Percentiles rank a stretch among this genome's conserved stretches.
These are phyloP conservation scores for Pisolithus orientalis DNA, from an alignment of 768 basidiomycete genomes.

Conservation along the genomic window DNA sequence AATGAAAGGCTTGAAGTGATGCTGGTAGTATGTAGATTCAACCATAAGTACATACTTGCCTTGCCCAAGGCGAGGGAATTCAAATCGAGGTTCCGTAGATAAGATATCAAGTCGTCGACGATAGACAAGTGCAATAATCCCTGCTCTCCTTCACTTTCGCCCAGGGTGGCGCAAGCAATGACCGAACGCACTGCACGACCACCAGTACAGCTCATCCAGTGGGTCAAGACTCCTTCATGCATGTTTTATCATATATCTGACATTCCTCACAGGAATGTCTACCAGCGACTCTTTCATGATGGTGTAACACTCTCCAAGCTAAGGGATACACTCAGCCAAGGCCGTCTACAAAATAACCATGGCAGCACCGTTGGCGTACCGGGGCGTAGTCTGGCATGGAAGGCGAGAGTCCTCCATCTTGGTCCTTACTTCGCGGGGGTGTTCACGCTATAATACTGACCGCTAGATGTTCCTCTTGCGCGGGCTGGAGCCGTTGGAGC, in stretches of 20 bases:
- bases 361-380: constrained; percentile 39
- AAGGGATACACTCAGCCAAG: constrained; percentile 58
- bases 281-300: constrained; percentile 44
- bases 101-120: no score
- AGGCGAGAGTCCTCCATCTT: constrained; percentile 36
- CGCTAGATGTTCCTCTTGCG: constrained; percentile 62
- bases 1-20: no score
- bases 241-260: not conserved
- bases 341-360: constrained; percentile 42
- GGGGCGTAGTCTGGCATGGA: constrained; percentile 84
- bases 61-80: no score
- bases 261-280: constrained; percentile 29
- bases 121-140: not conserved
- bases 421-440: constrained; percentile 9
- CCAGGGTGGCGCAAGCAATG: not conserved
- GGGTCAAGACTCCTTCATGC: constrained; percentile 6
- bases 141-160: not conserved
- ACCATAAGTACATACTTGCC: no score
- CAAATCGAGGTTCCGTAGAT: no score
- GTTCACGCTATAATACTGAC: constrained; percentile 14
- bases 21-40: no score
- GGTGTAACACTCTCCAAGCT: constrained; percentile 54
- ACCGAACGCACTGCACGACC: constrained; percentile 10
- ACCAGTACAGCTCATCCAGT: constrained; percentile 18
- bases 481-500: constrained; percentile 53